Conservation (phyloP, 164 flowering plant species). For the Hamamelis virginiana region DNA sequence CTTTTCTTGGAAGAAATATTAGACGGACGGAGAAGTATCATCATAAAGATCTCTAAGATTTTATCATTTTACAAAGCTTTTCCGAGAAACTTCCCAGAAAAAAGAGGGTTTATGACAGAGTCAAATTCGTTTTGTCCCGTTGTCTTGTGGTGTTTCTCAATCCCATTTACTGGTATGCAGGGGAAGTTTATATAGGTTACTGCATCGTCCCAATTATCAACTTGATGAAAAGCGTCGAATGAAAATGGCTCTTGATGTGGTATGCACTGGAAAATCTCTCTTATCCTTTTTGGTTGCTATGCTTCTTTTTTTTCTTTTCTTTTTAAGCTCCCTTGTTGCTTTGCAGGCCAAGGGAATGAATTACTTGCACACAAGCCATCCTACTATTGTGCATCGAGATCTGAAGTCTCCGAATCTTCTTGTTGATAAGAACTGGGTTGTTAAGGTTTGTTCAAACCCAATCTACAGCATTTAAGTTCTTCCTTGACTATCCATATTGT, state of each 20-base stretch:
- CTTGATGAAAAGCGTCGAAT: constrained; percentile 86
- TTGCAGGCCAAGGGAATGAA: constrained; percentile 99
- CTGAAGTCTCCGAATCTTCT: constrained; percentile 96
- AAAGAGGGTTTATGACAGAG: background rate
- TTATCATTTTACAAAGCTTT: background rate
- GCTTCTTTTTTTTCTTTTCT: background rate
- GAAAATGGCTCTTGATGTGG: constrained; percentile 98
- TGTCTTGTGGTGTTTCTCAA: constrained; percentile 6
- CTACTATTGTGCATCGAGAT: constrained; percentile 96
- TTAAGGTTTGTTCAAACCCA: constrained; percentile 57
- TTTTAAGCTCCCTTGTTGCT: background rate
- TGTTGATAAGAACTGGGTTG: constrained; percentile 97
- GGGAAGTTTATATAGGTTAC: constrained; percentile 87
- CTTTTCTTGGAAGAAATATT: background rate
- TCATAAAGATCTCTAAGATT: background rate
- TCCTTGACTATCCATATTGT: background rate
- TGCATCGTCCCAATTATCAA: constrained; percentile 75
- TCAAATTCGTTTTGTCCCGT: background rate
- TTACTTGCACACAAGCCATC: constrained; percentile 95
- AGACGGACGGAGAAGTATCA: background rate
- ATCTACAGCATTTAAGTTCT: background rate
- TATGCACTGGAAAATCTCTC: constrained; percentile 25
- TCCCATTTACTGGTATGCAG: constrained; percentile 38
- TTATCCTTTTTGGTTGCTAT: background rate
- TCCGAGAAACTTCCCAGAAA: background rate